phyloP scores from a whole-genome alignment of 2,329 filamentous ascomycete genomes.

The Penicillium sp. region DNA sequence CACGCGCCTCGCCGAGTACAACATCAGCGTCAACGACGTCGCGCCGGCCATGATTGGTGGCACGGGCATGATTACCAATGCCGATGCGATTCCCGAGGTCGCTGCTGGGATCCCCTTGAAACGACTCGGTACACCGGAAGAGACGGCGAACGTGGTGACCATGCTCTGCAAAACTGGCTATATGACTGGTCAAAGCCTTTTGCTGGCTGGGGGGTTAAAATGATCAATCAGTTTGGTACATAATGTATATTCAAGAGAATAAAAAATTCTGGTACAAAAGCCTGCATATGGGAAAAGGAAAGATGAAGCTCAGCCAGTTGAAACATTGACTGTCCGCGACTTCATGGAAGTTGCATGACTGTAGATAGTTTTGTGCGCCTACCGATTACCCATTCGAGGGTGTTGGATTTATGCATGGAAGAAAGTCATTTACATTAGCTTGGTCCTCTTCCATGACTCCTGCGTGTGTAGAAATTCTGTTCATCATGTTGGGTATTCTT shows the following conservation, averaged over 20 bases:
- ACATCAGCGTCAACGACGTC: constrained; percentile 63
- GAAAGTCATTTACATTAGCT: no score
- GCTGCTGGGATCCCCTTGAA: constrained; percentile 56
- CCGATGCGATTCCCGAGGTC: constrained; percentile 53
- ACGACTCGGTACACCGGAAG: constrained; percentile 52
- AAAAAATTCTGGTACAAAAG: background rate
- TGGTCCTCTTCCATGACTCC: no score
- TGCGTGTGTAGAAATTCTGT: no score
- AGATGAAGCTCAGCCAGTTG: no score
- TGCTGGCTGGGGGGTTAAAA: constrained; percentile 50
- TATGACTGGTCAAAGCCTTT: constrained; percentile 52
- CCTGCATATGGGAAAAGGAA: no score
- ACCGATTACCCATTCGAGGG: no score
- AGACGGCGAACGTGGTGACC: constrained; percentile 56
- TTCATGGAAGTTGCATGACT: no score
- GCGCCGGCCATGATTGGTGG: constrained; percentile 63
- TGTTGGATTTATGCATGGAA: no score
- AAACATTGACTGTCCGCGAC: no score
- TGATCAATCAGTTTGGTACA: constrained; percentile 18
- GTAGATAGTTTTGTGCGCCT: no score
- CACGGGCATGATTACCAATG: constrained; percentile 57
- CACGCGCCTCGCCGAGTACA: constrained; percentile 52
- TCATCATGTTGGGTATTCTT: constrained; percentile 17
- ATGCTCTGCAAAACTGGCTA: constrained; percentile 59
- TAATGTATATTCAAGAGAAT: constrained; percentile 1